Evolutionary conservation across 345 rosid species (phyloP).

Genomic region (Tarenaya hassleriana): DNA sequence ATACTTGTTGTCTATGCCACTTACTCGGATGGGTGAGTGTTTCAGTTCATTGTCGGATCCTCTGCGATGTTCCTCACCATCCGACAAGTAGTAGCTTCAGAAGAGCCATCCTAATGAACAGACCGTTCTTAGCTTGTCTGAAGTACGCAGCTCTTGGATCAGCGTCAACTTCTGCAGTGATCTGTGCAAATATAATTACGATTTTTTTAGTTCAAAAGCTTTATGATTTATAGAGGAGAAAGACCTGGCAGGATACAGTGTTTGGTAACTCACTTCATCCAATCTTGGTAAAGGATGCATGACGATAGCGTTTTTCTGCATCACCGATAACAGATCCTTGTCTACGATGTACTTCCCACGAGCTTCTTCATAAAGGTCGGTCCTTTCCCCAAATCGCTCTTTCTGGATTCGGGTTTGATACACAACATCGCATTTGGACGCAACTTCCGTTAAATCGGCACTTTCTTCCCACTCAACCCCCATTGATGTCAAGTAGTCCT

Average conservation of each 20-base stretch:
- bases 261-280: conserved; percentile 53
- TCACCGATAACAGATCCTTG: conserved; percentile 45
- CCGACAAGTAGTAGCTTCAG: too few species aligned
- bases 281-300: conserved; percentile 98
- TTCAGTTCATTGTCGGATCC: too few species aligned
- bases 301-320: conserved; percentile 81
- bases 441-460: conserved; percentile 69
- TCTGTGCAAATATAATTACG: conserved; percentile 30
- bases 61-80: too few species aligned
- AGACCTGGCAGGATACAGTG: not conserved
- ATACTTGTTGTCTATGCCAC: too few species aligned
- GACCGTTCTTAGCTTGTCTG: conserved; percentile 97
- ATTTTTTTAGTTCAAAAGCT: not conserved
- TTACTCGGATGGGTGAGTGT: too few species aligned
- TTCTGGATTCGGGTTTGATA: conserved; percentile 91
- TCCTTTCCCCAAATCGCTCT: conserved; percentile 84
- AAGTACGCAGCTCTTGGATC: conserved; percentile 97
- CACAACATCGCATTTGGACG: conserved; percentile 76
- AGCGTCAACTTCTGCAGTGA: conserved; percentile 64
- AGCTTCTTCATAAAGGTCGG: conserved; percentile 84
- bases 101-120: conserved; percentile 81
- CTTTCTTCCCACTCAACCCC: conserved; percentile 93
- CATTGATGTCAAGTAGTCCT: conserved; percentile 59
- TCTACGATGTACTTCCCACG: conserved; percentile 87
- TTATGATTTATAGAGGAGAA: not conserved